Base-by-base conservation (phyloP, 2,329 filamentous ascomycete species). In the Pseudocercospora fijiensis region DNA sequence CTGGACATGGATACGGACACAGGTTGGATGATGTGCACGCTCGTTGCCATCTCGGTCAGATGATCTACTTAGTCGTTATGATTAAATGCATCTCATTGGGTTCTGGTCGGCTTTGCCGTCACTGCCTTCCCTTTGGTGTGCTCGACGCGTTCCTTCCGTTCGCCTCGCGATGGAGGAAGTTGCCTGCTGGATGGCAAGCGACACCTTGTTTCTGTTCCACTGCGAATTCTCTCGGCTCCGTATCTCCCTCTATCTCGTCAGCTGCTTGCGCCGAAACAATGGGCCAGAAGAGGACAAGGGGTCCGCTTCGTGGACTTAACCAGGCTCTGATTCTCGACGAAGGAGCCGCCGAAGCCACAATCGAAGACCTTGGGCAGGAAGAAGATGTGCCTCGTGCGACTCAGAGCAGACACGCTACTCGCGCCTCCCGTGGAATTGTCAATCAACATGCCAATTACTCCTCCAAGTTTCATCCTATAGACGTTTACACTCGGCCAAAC, bases 381-480 rank as follows among this genome's bases (percentile, higher is more conserved):
- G 26, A 61, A 3, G 43, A 49, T 13, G 33, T n/a, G 24, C 20
- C 20, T 16, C 24, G 10, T 20, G 37, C 43, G 8, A 33, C 30
- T 2, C 61, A 30, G 37, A 45, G 45, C 2, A 68, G 59, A 8
- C 67, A 66, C 27, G 24, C 58, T 4, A 69, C 68, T 37, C 67
- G 68, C 9, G 64, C 65, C 8, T 58, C 63, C 3, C 66, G 66
- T 24, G 65, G 65, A 22, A 53, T 4, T 24, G 26, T 30, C 26
- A 66, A 60, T 11, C 57, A 60, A 11, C 53, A 58, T 9, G 60
- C 63, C 10, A 65, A 58, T 24, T 70, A 68, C 30, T 61, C 65
- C 41, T 60, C 65, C 53, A 73, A 71, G 49, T 70, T 63, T 47
- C 69, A 73, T 61, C 69, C 70, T 0, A 72, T 73, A 69, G 71